phyloP scores from a whole-genome alignment of 1,284 basidiomycete genomes.

The Microbotryum silenes-acaulis region DNA sequence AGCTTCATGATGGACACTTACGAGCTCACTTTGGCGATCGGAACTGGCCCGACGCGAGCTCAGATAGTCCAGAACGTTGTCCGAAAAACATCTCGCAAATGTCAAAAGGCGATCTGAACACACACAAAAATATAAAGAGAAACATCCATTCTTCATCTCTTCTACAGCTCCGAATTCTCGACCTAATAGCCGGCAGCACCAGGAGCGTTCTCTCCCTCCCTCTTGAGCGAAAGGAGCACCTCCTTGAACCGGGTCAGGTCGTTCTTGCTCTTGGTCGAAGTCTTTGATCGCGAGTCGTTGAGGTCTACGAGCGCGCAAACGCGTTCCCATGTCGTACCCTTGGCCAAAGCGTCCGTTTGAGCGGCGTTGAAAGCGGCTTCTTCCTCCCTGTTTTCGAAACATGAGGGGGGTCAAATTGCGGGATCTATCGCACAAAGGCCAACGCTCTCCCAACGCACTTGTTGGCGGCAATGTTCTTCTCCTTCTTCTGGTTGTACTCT shows the following conservation, averaged over 20 bases:
- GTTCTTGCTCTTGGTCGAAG: constrained; percentile 80
- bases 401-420: neutral
- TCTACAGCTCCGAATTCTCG: neutral
- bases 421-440: neutral
- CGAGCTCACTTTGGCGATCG: too few relatives aligned
- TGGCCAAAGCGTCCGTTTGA: constrained; percentile 67
- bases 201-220: constrained; percentile 82
- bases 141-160: neutral
- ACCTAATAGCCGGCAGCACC: constrained; percentile 78
- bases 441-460: constrained; percentile 57
- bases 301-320: constrained; percentile 81
- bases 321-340: constrained; percentile 92
- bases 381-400: constrained; percentile 56
- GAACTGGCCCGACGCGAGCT: neutral
- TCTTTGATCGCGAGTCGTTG: constrained; percentile 93
- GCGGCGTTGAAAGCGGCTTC: constrained; percentile 73
- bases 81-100: neutral
- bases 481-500: constrained; percentile 84
- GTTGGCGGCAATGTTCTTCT: constrained; percentile 87
- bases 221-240: constrained; percentile 70
- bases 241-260: constrained; percentile 89
- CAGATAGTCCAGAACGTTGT: neutral
- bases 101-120: neutral
- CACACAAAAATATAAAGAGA: neutral
- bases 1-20: too few relatives aligned